Base-by-base conservation (phyloP, 192 early-diverging fungal genomes). In the Rhizophagus clarus region DNA sequence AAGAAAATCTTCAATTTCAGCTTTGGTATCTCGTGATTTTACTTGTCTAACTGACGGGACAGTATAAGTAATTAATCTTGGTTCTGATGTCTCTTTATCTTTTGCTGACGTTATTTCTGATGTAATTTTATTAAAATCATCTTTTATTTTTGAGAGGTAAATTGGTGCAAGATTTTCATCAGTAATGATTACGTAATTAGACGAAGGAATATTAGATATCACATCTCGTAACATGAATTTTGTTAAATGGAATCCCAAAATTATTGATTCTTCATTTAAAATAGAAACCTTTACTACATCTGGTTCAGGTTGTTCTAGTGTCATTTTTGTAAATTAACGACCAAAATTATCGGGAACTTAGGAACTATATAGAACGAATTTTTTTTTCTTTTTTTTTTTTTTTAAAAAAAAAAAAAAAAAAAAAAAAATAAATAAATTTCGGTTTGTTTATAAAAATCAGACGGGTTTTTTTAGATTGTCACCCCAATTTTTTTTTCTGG, bases 1-100 rank as follows among this genome's bases (percentile, higher is more conserved):
- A 83, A 97, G 90, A 87, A 91, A 99, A 86, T 99, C 97, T 82
- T 99, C 97, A 71, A 98, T 94, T 22, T 84, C 84, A 62, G 88
- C 92, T 87, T 98, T 99, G 29, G 89, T 92, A 61, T 91, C 92
- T 32, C 98, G 86, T 51, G 95, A 95, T 88, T 97, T 98, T 82
- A 90, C 90, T 34, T 88, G 79, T 85, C 98, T 97, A 32, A 96
- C 97, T 4, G 97, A 95, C 34, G 95, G 89, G 76, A 99, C 84
- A 6, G 94, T 88, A 76, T 92, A 91, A 60, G 90, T 87, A 24
- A 98, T 86, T 37, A 98, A 83, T 71, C 91, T 88, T 68, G 90
- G 86, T 45, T 51, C 15, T 2, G 74, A 22, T 0, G 56, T 70
- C 73, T 29, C 22, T 20, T 70, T 40, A 40, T 40, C 37, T 40